Conservation (phyloP, 208 protist genomes). For the Crithidia thermophila region DNA sequence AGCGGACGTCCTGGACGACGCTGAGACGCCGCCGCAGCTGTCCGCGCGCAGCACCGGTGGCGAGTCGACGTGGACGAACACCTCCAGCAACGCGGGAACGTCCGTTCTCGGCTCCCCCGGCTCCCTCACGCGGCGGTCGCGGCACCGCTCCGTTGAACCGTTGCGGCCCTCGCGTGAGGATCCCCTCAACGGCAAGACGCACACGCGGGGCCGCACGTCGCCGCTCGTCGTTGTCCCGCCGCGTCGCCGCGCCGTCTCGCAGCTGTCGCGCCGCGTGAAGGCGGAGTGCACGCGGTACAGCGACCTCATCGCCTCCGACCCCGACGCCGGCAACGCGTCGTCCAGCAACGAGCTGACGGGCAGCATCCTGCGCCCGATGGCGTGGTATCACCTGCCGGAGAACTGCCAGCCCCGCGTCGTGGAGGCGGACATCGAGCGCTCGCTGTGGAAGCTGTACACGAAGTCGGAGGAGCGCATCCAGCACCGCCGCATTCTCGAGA, state of each 20-base stretch:
- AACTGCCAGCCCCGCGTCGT: slow-evolving; percentile 85
- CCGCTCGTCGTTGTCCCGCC: background rate
- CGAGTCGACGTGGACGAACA: background rate
- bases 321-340: background rate
- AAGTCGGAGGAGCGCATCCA: slow-evolving; percentile 41
- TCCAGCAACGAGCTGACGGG: slow-evolving; percentile 2
- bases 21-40: background rate
- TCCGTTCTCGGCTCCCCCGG: background rate
- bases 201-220: background rate
- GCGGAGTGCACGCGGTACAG: slow-evolving; percentile 4
- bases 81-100: background rate
- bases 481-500: slow-evolving; percentile 53
- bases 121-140: slow-evolving; percentile 7
- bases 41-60: background rate
- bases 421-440: slow-evolving; percentile 77
- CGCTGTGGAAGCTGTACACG: slow-evolving; percentile 78
- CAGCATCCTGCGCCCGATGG: slow-evolving; percentile 13
- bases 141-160: slow-evolving; percentile 19
- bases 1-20: background rate
- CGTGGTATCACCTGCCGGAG: slow-evolving; percentile 42
- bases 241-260: slow-evolving; percentile 32
- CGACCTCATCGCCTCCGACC: slow-evolving; percentile 2
- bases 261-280: slow-evolving; percentile 38
- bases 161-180: background rate
- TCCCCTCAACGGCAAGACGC: background rate